These are phyloP conservation scores for Aspergillus sclerotialis DNA, from an alignment of 2,329 filamentous ascomycete species.

Conservation along the genomic window DNA sequence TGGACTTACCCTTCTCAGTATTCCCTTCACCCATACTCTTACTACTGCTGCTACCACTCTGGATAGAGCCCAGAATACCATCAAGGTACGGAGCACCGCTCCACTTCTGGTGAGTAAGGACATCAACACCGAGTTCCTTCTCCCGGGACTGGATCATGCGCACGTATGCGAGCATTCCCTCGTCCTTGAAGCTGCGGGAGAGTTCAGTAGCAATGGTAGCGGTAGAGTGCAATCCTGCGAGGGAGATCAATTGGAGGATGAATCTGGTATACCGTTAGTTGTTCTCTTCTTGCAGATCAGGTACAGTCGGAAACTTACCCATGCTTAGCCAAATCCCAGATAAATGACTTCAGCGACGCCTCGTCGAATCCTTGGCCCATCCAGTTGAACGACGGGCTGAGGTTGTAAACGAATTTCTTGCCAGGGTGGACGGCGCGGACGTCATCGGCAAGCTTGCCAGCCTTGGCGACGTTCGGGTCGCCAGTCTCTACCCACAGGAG, in stretches of 20 bases:
- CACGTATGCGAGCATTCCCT: constrained; percentile 98
- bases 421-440: constrained; percentile 64
- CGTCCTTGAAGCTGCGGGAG: constrained; percentile 71
- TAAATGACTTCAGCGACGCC: constrained; percentile 76
- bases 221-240: constrained; percentile 58
- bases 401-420: constrained; percentile 93
- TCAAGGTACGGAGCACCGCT: constrained; percentile 71
- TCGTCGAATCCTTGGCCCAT: constrained; percentile 88
- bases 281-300: constrained; percentile 9
- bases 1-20: constrained; percentile 56
- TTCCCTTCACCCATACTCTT: constrained; percentile 95
- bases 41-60: constrained; percentile 81
- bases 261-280: constrained; percentile 45
- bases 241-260: constrained; percentile 57
- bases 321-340: constrained; percentile 91
- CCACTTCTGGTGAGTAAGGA: constrained; percentile 87
- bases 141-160: constrained; percentile 82
- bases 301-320: constrained; percentile 52
- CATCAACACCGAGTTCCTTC: constrained; percentile 84
- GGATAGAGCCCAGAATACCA: constrained; percentile 80
- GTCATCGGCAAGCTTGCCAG: constrained; percentile 64
- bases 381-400: constrained; percentile 98
- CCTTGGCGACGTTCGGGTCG: constrained; percentile 74
- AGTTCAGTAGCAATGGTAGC: constrained; percentile 66
- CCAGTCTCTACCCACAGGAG: constrained; percentile 97